These are phyloP conservation scores for Aphanomyces invadans DNA, from an alignment of 352 stramenopile genomes.

Conservation along the genomic window DNA sequence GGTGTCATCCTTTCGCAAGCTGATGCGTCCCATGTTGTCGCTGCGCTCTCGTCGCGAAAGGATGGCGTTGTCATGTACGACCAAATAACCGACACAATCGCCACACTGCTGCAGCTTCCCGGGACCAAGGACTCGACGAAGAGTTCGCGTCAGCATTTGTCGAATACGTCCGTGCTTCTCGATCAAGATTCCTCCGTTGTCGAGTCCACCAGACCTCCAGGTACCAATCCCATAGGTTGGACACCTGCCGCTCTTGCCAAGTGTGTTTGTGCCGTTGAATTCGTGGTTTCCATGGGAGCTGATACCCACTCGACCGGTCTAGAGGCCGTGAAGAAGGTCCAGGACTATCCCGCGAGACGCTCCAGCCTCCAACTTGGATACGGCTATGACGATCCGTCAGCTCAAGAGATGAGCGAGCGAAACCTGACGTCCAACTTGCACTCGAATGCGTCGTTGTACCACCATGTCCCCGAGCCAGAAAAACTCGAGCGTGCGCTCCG, in stretches of 20 bases:
- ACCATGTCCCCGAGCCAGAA: not conserved
- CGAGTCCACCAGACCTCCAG: too few species aligned
- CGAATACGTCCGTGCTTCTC: not conserved
- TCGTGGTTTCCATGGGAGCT: too few species aligned
- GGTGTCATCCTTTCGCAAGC: not conserved
- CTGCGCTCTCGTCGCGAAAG: not conserved
- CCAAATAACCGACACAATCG: not conserved
- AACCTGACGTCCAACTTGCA: not conserved
- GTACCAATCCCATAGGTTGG: too few species aligned
- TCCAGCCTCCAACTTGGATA: constrained; percentile 11
- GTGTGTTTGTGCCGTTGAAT: too few species aligned
- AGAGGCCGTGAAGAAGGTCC: too few species aligned
- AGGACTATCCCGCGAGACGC: constrained; percentile 21
- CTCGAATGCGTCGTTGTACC: not conserved
- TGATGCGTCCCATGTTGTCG: not conserved
- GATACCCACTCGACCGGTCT: too few species aligned
- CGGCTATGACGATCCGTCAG: not conserved
- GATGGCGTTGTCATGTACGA: not conserved
- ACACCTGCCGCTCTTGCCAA: too few species aligned
- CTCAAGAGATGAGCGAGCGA: constrained; percentile 4
- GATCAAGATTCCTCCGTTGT: constrained; percentile 11
- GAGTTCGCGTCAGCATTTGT: constrained; percentile 1
- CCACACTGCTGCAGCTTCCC: not conserved
- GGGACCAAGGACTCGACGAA: too few species aligned
- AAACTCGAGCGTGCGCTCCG: constrained; percentile 29